Evolutionary conservation across 805 yeast genomes (phyloP), one percentile per base, ranked within the genome.

Genomic region (Myxozyma neotropica): DNA sequence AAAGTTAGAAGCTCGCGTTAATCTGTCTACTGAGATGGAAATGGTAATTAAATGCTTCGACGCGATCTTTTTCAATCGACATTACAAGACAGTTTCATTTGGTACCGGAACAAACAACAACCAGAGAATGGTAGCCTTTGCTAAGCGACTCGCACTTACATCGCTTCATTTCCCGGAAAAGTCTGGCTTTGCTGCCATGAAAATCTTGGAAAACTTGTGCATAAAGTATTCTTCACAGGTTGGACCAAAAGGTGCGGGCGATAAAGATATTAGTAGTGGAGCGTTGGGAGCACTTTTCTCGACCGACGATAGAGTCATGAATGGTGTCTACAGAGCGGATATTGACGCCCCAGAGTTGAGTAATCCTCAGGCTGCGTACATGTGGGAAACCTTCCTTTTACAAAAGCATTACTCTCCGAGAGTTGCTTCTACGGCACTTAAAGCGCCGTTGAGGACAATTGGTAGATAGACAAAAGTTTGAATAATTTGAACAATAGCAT

Each of bases 1-100:
- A 21, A 39, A 58, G 31, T 39, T 47, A 29, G 48, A 53, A 72
- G 75, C 49, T 64, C 79, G 89, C 0, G 96, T 91, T 42, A 89
- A 90, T 70, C 87, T 91, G 2, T 83, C 96, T 0, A 92, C 97
- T 4, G 91, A 89, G 67, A 86, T 95, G 19, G 98, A 94, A 71
- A 76, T 94, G 69, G 75, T 91, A 21, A 77, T 93, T 55, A 81
- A 86, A 61, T 84, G 92, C 43, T 77, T 93, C 42, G 96, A 93
- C 70, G 83, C 83, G 55, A 81, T 92, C 27, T 94, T 94, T 68
- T 88, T 90, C 78, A 82, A 85, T 64, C 82, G 89, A 48, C 64
- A 55, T 39, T 61, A 55, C 42, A 52, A 57, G 40, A 59, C 64
- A 10, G 63, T 59, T 7, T 49, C 59, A 4, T 61, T 61, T 19